phyloP scores from a whole-genome alignment of 257 asterid genomes.

The Datura wrightii region DNA sequence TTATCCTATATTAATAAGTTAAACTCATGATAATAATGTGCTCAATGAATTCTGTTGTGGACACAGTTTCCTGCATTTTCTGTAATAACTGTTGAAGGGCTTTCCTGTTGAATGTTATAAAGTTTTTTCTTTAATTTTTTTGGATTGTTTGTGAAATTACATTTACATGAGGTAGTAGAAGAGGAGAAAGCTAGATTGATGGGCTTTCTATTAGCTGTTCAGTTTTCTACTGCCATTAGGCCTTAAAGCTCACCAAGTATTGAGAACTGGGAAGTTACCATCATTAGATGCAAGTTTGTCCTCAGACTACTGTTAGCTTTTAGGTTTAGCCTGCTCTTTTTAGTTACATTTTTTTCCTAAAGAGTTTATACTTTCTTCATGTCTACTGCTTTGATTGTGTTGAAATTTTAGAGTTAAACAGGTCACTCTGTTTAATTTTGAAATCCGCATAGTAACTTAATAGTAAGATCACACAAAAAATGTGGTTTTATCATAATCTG shows the following conservation, averaged over 20 bases:
- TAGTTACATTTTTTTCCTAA: no score
- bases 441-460: no score
- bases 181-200: not conserved
- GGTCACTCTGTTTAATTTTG: no score
- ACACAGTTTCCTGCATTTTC: not conserved
- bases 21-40: not conserved
- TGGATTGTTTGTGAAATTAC: not conserved
- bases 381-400: no score
- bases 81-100: not conserved
- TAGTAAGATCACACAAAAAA: no score
- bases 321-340: no score
- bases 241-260: not conserved
- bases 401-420: no score
- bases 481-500: no score
- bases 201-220: not conserved
- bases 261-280: not conserved
- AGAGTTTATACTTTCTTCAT: no score
- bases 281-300: no score
- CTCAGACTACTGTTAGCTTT: no score
- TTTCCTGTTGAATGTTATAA: not conserved
- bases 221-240: not conserved
- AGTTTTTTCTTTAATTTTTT: not conserved
- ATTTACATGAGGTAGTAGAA: not conserved
- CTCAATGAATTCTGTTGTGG: not conserved
- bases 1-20: not conserved